These are phyloP conservation scores for Yamadazyma spencermartinsiae DNA, from an alignment of 1,139 yeast species.

Conservation along the genomic window DNA sequence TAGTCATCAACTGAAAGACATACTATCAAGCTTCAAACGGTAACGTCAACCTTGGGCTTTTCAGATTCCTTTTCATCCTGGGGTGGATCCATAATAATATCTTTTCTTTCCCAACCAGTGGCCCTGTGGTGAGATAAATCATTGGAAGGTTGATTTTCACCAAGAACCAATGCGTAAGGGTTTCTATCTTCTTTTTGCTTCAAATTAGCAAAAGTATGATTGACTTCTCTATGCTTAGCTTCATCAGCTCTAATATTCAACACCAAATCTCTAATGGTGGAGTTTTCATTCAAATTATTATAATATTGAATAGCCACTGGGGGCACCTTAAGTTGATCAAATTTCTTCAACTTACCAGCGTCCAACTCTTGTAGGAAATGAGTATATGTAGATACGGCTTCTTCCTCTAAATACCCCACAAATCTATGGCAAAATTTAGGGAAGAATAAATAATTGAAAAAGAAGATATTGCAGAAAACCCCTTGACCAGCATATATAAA, in stretches of 20 bases:
- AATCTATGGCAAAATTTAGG: slow-evolving; percentile 74
- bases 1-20: not conserved
- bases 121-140: slow-evolving; percentile 50
- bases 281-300: slow-evolving; percentile 49
- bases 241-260: slow-evolving; percentile 63
- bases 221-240: slow-evolving; percentile 75
- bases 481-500: slow-evolving; percentile 71
- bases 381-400: slow-evolving; percentile 72
- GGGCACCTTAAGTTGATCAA: slow-evolving; percentile 48
- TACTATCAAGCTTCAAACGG: not conserved
- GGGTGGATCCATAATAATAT: slow-evolving; percentile 25
- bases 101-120: slow-evolving; percentile 67
- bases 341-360: slow-evolving; percentile 50
- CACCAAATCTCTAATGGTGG: slow-evolving; percentile 61
- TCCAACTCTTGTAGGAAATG: slow-evolving; percentile 59
- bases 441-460: slow-evolving; percentile 55
- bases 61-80: not conserved
- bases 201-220: slow-evolving; percentile 73
- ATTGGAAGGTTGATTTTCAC: slow-evolving; percentile 55
- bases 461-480: slow-evolving; percentile 66
- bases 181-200: slow-evolving; percentile 56
- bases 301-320: slow-evolving; percentile 65
- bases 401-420: slow-evolving; percentile 80
- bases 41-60: not conserved
- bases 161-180: slow-evolving; percentile 60